Evolutionary conservation across 179 eudicot genomes (phyloP).

Genomic region (Carnegiea gigantea): DNA sequence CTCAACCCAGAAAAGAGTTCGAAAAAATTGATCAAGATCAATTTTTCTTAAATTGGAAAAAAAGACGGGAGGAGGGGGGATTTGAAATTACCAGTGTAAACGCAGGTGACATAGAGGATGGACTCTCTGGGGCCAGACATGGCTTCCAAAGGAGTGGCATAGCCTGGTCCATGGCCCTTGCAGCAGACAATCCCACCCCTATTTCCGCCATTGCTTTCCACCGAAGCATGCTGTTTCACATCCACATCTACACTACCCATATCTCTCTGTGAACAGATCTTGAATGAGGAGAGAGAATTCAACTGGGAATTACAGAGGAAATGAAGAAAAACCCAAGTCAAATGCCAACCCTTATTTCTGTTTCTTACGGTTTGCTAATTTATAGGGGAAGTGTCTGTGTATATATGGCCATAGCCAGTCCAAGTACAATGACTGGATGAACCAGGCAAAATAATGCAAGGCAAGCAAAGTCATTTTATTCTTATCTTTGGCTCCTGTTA

Average conservation of each 20-base stretch:
- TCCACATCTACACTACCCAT: constrained; percentile 53
- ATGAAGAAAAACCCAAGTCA: constrained; percentile 8
- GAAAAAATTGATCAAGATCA: not conserved
- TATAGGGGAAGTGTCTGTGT: not conserved
- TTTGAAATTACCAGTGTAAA: constrained; percentile 55
- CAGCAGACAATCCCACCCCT: constrained; percentile 44
- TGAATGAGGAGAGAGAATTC: not conserved
- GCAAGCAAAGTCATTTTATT: not conserved
- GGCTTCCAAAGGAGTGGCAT: constrained; percentile 80
- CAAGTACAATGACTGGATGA: not conserved
- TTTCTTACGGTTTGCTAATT: not conserved
- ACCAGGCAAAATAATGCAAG: not conserved
- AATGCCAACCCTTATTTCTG: not conserved
- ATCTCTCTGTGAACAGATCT: not conserved
- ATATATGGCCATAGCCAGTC: constrained; percentile 16
- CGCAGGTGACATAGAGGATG: constrained; percentile 80
- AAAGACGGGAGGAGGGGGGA: not conserved
- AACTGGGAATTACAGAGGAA: not conserved
- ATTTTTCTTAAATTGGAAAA: too few species aligned
- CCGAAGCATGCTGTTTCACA: constrained; percentile 37
- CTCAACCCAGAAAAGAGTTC: not conserved
- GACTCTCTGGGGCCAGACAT: constrained; percentile 83
- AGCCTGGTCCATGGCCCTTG: constrained; percentile 72
- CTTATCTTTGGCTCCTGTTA: not conserved
- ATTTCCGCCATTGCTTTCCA: constrained; percentile 19